Evolutionary conservation across 495 filamentous ascomycete genomes (phyloP).

Genomic region (Penicillium arizonense): DNA sequence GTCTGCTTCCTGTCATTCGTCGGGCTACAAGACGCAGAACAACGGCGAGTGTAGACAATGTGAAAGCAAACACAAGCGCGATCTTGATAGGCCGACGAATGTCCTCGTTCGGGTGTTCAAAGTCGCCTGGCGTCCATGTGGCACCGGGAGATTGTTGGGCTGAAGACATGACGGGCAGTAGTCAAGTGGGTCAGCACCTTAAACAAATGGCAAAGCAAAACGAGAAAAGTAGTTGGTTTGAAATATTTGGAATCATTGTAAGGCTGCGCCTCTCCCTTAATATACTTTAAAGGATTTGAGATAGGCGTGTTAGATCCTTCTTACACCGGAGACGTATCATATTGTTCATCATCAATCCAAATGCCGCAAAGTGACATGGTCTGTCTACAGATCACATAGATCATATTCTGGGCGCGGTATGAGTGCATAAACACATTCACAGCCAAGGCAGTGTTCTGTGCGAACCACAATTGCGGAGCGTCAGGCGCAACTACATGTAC

Average conservation of each 20-base stretch:
- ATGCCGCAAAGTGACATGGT: neutral
- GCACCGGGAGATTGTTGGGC: slow-evolving; percentile 5
- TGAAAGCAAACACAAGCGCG: slow-evolving; percentile 30
- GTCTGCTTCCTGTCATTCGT: slow-evolving; percentile 21
- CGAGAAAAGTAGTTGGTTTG: slow-evolving; percentile 16
- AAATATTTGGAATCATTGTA: slow-evolving; percentile 21
- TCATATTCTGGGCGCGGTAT: neutral
- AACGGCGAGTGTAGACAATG: slow-evolving; percentile 28
- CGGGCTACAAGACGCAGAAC: slow-evolving; percentile 27
- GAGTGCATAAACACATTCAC: neutral
- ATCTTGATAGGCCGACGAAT: slow-evolving; percentile 26
- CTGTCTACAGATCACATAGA: slow-evolving; percentile 8
- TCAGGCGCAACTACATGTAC: neutral
- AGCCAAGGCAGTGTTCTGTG: slow-evolving; percentile 2
- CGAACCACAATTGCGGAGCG: slow-evolving; percentile 5
- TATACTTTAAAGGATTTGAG: slow-evolving; percentile 13
- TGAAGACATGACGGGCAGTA: slow-evolving; percentile 17
- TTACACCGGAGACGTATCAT: slow-evolving; percentile 15
- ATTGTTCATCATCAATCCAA: slow-evolving; percentile 1
- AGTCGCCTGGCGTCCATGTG: slow-evolving; percentile 21
- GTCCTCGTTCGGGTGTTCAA: slow-evolving; percentile 24
- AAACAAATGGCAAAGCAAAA: slow-evolving; percentile 6
- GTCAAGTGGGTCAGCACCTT: neutral
- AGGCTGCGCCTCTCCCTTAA: slow-evolving; percentile 1
- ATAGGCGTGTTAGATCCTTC: neutral